Conservation (phyloP, 1,284 basidiomycete species). For the Moesziomyces antarcticus region DNA sequence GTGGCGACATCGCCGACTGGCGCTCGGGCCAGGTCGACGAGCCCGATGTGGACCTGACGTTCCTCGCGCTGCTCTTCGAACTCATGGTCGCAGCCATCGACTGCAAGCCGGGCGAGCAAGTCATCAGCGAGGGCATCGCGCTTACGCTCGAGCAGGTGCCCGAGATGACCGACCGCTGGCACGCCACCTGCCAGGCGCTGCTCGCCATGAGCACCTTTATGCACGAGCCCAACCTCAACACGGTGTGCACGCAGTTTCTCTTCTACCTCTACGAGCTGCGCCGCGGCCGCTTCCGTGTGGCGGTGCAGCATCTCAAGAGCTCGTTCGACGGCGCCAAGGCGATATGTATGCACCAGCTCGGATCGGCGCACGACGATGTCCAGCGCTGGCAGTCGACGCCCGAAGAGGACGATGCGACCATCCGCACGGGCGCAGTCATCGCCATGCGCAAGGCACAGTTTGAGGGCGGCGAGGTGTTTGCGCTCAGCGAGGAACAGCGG, state of each 20-base stretch:
- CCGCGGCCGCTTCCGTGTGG: constrained; percentile 21
- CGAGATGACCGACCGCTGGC: constrained; percentile 55
- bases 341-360: constrained; percentile 47
- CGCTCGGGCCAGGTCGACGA: constrained; percentile 50
- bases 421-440: constrained; percentile 44
- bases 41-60: constrained; percentile 56
- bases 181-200: constrained; percentile 50
- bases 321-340: constrained; percentile 31
- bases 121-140: constrained; percentile 55
- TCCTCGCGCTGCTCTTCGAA: constrained; percentile 54
- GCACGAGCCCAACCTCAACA: constrained; percentile 58
- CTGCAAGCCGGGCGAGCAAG: constrained; percentile 51
- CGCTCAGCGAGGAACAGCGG: constrained; percentile 35
- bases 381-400: constrained; percentile 30
- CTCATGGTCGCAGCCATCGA: constrained; percentile 55
- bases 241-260: constrained; percentile 47
- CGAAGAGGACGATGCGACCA: constrained; percentile 31
- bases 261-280: constrained; percentile 41
- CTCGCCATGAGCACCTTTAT: constrained; percentile 50
- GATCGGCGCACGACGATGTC: constrained; percentile 45
- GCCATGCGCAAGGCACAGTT: constrained; percentile 45
- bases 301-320: constrained; percentile 24
- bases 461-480: constrained; percentile 43
- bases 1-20: constrained; percentile 58
- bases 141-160: constrained; percentile 47